Evolutionary conservation across 441 rosid species (phyloP).

Genomic region (Metrosideros polymorpha): DNA sequence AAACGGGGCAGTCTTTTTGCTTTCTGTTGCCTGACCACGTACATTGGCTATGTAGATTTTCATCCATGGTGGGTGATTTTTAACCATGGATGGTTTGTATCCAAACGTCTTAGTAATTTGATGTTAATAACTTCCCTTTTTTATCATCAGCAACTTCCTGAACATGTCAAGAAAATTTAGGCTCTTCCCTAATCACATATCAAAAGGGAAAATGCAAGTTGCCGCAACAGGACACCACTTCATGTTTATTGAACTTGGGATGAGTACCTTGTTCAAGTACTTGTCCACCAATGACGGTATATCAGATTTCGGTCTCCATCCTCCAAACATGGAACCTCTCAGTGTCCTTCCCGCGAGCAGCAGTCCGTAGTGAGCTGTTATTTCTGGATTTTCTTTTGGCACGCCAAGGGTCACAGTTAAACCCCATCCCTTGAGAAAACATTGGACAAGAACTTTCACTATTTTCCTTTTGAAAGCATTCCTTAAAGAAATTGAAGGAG

Average conservation of each 20-base stretch:
- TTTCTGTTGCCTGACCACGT: not conserved
- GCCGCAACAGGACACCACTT: not conserved
- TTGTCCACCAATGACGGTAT: constrained; percentile 67
- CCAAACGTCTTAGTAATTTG: not conserved
- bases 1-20: not conserved
- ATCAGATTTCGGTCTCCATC: constrained; percentile 90
- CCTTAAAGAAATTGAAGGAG: not conserved
- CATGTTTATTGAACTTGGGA: not conserved
- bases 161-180: not conserved
- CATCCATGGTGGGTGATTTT: not conserved
- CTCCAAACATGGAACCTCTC: constrained; percentile 78
- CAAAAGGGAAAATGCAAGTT: not conserved
- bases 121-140: not conserved
- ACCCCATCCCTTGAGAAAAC: constrained; percentile 75
- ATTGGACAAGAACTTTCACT: not conserved
- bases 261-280: constrained; percentile 62
- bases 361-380: constrained; percentile 69
- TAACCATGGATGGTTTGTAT: not conserved
- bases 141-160: not conserved
- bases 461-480: not conserved
- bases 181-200: not conserved
- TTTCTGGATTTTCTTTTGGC: constrained; percentile 71
- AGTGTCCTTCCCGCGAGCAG: constrained; percentile 67
- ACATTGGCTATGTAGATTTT: not conserved
- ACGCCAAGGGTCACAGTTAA: constrained; percentile 84